Percentiles rank a stretch among this genome's conserved stretches.
Conservation (phyloP, 345 rosid species). For the Rhizophora mangle region DNA sequence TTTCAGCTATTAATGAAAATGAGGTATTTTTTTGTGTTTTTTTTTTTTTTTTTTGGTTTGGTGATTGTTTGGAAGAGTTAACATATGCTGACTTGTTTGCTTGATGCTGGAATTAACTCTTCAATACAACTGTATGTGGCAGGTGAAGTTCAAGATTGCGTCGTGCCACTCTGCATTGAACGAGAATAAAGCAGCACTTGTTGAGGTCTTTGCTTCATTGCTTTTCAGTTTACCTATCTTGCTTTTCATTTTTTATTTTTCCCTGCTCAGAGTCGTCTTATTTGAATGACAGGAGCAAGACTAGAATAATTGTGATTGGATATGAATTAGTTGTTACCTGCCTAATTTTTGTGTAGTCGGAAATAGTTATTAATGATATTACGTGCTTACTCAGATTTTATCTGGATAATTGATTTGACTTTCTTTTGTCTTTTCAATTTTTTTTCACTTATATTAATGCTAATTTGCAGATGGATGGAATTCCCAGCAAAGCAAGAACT, state of each 20-base stretch:
- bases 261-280: background rate
- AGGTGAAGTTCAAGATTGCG: constrained; percentile 96
- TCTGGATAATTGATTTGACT: background rate
- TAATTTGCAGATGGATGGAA: constrained; percentile 75
- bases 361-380: background rate
- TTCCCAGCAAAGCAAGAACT: constrained; percentile 85
- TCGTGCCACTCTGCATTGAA: constrained; percentile 71
- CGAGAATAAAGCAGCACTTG: constrained; percentile 75
- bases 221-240: background rate
- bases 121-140: background rate
- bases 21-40: constrained; percentile 49
- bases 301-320: background rate
- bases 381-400: background rate
- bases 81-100: background rate
- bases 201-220: constrained; percentile 51
- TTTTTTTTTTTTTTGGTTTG: constrained; percentile 4
- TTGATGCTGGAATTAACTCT: background rate
- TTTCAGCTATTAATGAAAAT: constrained; percentile 70
- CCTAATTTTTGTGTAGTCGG: too few species aligned
- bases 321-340: background rate
- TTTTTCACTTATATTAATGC: background rate
- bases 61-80: background rate
- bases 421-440: background rate
- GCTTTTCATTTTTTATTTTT: background rate
- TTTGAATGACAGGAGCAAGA: background rate